Evolutionary conservation across 495 filamentous ascomycete species (phyloP).

Genomic region (Copromyces sp.): DNA sequence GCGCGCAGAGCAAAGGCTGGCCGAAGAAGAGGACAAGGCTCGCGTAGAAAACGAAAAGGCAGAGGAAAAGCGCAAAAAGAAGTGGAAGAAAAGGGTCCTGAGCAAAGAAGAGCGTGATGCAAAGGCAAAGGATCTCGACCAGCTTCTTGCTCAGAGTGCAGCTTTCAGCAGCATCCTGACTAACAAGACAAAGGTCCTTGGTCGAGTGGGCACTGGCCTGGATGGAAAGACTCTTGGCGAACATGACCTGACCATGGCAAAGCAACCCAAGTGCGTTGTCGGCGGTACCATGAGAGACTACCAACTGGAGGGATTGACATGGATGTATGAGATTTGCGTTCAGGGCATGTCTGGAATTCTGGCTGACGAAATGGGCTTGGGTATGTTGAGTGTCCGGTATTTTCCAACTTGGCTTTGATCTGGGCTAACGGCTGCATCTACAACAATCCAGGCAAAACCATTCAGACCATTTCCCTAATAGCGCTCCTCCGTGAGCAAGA

Average conservation of each 20-base stretch:
- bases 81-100: constrained; percentile 37
- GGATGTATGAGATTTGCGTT: constrained; percentile 72
- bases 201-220: constrained; percentile 41
- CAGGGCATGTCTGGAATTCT: constrained; percentile 93
- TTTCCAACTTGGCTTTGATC: neutral
- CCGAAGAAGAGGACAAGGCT: constrained; percentile 44
- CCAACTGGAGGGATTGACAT: constrained; percentile 88
- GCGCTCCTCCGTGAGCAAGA: constrained; percentile 82
- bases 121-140: constrained; percentile 41
- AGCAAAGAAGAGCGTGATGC: constrained; percentile 42
- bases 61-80: constrained; percentile 36
- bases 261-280: constrained; percentile 73
- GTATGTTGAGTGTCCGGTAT: constrained; percentile 22
- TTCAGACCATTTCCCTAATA: constrained; percentile 87
- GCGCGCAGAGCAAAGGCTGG: constrained; percentile 35
- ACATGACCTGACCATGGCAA: constrained; percentile 66
- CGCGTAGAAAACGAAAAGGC: constrained; percentile 35
- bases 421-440: neutral
- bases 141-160: constrained; percentile 36
- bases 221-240: constrained; percentile 54
- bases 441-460: constrained; percentile 52
- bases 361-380: constrained; percentile 95
- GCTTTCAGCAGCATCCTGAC: constrained; percentile 44
- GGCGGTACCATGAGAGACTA: constrained; percentile 90
- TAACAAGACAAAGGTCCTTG: constrained; percentile 44